These are phyloP conservation scores for Lactifluus pinguis DNA, from an alignment of 768 basidiomycete species.

Conservation along the genomic window DNA sequence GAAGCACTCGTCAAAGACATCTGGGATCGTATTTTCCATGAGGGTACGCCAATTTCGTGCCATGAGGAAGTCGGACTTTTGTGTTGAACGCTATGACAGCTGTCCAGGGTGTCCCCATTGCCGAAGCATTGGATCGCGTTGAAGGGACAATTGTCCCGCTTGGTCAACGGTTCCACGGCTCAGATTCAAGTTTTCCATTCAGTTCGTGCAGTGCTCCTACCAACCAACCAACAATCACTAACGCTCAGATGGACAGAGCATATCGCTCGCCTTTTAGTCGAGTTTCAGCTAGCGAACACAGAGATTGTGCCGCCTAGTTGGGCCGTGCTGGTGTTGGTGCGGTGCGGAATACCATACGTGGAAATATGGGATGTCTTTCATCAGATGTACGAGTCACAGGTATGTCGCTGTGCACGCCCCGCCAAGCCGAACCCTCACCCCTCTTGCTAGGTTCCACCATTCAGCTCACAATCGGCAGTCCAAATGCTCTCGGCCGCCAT, in stretches of 20 bases:
- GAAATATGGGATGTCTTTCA: conserved; percentile 83
- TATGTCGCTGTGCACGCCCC: conserved; percentile 27
- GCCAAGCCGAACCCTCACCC: not conserved
- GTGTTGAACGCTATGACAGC: conserved; percentile 30
- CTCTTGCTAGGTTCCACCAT: conserved; percentile 58
- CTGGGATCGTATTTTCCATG: conserved; percentile 82
- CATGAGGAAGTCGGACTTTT: not conserved
- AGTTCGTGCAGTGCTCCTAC: conserved; percentile 41
- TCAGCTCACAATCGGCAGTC: conserved; percentile 71
- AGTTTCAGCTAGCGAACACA: conserved; percentile 57
- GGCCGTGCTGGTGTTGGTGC: conserved; percentile 68
- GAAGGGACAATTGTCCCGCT: conserved; percentile 57
- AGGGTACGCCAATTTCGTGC: conserved; percentile 39
- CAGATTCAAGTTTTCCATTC: conserved; percentile 82
- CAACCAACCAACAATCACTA: not conserved
- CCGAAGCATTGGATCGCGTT: conserved; percentile 52
- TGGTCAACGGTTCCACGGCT: conserved; percentile 83
- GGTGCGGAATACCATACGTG: conserved; percentile 71
- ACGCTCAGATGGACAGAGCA: conserved; percentile 42
- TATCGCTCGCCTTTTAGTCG: conserved; percentile 65
- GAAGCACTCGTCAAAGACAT: conserved; percentile 72
- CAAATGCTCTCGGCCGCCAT: conserved; percentile 77
- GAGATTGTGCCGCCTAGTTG: conserved; percentile 62
- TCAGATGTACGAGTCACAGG: conserved; percentile 61
- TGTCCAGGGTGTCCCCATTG: conserved; percentile 44